phyloP scores from a whole-genome alignment of 192 early-diverging fungal genomes.

The Backusella luteola region DNA sequence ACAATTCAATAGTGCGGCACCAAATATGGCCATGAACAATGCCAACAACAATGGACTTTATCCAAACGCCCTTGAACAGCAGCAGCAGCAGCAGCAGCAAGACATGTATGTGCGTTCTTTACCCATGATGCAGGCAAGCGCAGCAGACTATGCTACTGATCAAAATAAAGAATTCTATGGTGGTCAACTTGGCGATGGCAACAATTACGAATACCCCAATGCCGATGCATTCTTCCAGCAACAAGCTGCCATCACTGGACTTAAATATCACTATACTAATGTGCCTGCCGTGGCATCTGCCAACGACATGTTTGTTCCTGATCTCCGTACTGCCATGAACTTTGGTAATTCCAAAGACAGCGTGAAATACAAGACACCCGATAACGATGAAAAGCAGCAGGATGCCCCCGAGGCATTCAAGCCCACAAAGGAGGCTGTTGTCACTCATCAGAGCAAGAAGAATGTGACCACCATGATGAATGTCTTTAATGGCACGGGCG shows the following conservation, averaged over 20 bases:
- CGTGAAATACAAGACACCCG: background rate
- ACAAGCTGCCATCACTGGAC: background rate
- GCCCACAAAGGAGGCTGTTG: background rate
- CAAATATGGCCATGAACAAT: background rate
- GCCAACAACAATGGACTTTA: background rate
- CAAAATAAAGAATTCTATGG: conserved; percentile 2
- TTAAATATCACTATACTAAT: background rate
- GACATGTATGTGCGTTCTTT: conserved; percentile 20
- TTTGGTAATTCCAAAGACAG: conserved; percentile 1
- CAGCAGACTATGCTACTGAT: background rate
- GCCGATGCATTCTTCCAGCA: background rate
- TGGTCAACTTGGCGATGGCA: background rate
- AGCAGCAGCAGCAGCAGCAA: background rate
- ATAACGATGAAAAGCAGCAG: background rate
- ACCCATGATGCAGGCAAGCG: background rate
- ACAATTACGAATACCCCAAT: conserved; percentile 3
- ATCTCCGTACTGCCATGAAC: background rate
- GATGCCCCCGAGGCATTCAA: background rate
- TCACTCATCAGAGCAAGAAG: background rate
- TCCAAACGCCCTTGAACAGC: background rate
- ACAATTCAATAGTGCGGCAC: background rate
- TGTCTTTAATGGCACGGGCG: background rate
- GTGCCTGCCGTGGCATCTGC: background rate
- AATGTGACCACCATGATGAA: background rate
- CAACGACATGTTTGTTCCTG: background rate